Base-by-base conservation (phyloP, 2,329 filamentous ascomycete species). In the Clarireedia homoeocarpa region DNA sequence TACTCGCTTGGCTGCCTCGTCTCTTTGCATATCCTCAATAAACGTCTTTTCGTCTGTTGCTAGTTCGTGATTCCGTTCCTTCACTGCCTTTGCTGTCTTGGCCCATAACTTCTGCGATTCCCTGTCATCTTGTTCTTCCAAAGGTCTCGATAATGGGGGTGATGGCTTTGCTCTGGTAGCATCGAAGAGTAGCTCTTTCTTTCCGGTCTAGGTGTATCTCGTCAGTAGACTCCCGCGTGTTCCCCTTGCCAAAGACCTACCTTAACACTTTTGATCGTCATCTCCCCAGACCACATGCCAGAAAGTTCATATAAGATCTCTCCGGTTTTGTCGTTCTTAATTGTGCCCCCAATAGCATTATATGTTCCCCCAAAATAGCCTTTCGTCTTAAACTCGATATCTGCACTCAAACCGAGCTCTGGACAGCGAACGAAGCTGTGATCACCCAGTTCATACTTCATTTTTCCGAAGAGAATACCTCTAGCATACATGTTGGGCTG, bases 401-500 rank as follows among this genome's bases (percentile, higher is more conserved):
- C 92, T 58, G 91, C 92, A 26, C 84, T 81, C 17, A 99, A 78
- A 57, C 91, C 86, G 17, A 90, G 81, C 70, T 97, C 92, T 0
- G 92, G 90, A 71, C 94, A 97, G 62, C 86, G 82, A 20, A 99
- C 89, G 65, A 91, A 89, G 70, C 91, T 96, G 74, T 96, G 91
- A 70, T 97, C 92, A 61, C 92, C 94, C 6, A 99, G 83, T 75
- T 99, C 94, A 72, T 97, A 99, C 72, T 96, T 97, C 94, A 99
- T 97, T 72, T 96, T 97, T 48, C 94, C 94, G 67, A 99, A 96
- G 7, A 99, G 77, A 58, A 99, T 97, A 38, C 94, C 92, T 60
- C 94, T 83, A 23, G 92, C 94, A 71, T 99, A 99, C 91, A 99
- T 99, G 75, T 99, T 99, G 17, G 94, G 94, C 69, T 99, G 94